Conservation (phyloP, 495 filamentous ascomycete genomes). For the Xylona heveae region DNA sequence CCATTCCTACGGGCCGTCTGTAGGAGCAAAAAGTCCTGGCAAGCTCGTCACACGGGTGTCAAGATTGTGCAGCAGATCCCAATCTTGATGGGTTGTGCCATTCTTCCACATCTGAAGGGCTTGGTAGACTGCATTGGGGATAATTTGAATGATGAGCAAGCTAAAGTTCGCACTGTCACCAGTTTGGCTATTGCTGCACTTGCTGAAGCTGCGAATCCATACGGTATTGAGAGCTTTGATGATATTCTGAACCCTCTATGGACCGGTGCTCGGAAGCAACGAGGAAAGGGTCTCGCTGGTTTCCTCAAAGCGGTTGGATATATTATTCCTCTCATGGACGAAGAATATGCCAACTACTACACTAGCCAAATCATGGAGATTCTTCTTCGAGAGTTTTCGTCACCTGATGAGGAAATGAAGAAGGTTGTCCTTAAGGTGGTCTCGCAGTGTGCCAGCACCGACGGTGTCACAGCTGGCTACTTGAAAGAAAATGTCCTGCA, state of each 20-base stretch:
- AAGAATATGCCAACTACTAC: slow-evolving; percentile 98
- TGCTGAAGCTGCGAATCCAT: slow-evolving; percentile 91
- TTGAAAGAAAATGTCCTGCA: slow-evolving; percentile 85
- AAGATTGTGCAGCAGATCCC: slow-evolving; percentile 99
- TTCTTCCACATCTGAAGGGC: slow-evolving; percentile 87
- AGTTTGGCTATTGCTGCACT: slow-evolving; percentile 88
- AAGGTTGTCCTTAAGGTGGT: slow-evolving; percentile 96
- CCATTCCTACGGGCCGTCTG: slow-evolving; percentile 93
- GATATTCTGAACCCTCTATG: slow-evolving; percentile 93
- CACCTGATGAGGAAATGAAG: slow-evolving; percentile 99
- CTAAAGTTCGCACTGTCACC: slow-evolving; percentile 91
- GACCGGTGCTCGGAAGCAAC: slow-evolving; percentile 87
- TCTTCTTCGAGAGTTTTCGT: slow-evolving; percentile 82
- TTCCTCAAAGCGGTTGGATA: slow-evolving; percentile 97
- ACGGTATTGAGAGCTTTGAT: slow-evolving; percentile 98
- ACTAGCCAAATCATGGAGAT: slow-evolving; percentile 99
- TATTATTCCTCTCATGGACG: slow-evolving; percentile 98
- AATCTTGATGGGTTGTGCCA: slow-evolving; percentile 97
- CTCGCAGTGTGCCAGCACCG: slow-evolving; percentile 86
- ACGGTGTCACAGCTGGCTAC: slow-evolving; percentile 85
- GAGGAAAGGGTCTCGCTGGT: slow-evolving; percentile 86
- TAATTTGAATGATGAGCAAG: slow-evolving; percentile 92
- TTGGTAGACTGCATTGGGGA: slow-evolving; percentile 92
- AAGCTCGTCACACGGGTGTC: slow-evolving; percentile 95
- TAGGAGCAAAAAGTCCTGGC: slow-evolving; percentile 96